Evolutionary conservation across 495 filamentous ascomycete species (phyloP), one percentile per base, ranked within the genome.

Genomic region (Trichoderma erinaceum): DNA sequence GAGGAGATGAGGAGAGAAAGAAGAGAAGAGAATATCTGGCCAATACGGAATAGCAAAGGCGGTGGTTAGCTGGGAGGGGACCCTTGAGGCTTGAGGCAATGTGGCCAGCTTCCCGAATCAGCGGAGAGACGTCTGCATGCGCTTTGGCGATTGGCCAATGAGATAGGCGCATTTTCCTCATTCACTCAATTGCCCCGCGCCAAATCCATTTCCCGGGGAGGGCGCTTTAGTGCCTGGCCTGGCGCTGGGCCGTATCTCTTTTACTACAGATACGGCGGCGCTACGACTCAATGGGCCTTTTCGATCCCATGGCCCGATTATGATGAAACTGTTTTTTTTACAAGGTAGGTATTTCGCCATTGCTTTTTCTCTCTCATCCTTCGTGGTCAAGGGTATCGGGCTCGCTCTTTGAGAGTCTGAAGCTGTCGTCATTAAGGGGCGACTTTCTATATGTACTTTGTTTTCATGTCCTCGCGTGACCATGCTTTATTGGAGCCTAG

Each of bases 41-140:
- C 56, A 21, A 61, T 32, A 23, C 25, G 13, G 56, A 12, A 29
- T 23, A 4, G 50, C n/a, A 5, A 56, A 25, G n/a, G 8, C n/a
- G 3, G 50, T 23, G 50, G 16, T 23, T 23, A 56, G 50, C 50
- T 56, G 50, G 25, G 50, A 23, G 50, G 50, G 18, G 16, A 3
- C 50, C 35, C 35, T 38, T 38, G 35, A 38, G 35, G 35, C 35
- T 38, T 38, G 35, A 38, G 35, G 35, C 21, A 56, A 61, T 29
- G 56, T 61, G 56, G 56, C 56, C 56, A 61, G 27, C 56, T 61
- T 61, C 56, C 56, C 56, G 56, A 61, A 29, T 15, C 23, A 32
- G 23, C 25, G 56, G n/a, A 21, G 50, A 23, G n/a, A 1, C 25
- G 43, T n/a, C 21, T 18, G 56, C n/a, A 52, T 52, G 18, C 21